These are phyloP conservation scores for Ceratobasidium sp. DNA, from an alignment of 1,284 basidiomycete species.

Conservation along the genomic window DNA sequence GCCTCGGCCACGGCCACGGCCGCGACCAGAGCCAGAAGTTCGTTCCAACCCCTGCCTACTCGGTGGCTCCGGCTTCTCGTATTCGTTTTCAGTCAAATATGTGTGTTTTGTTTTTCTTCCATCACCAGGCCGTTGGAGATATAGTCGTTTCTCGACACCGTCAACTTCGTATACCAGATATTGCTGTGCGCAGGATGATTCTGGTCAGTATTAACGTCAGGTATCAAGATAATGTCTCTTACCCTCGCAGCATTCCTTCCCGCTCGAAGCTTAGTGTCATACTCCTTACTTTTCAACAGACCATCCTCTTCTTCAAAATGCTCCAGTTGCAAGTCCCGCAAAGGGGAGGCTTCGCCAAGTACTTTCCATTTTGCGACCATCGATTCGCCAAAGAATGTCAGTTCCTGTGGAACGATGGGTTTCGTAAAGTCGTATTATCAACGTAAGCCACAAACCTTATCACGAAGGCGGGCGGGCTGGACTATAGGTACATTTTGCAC, in stretches of 20 bases:
- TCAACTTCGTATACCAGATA: background rate
- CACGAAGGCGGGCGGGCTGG: constrained; percentile 7
- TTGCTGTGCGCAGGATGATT: background rate
- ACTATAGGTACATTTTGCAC: constrained; percentile 11
- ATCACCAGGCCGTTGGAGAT: background rate
- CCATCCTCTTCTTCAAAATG: background rate
- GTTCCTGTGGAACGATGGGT: constrained; percentile 2
- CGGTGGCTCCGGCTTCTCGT: constrained; percentile 11
- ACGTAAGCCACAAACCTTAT: constrained; percentile 4
- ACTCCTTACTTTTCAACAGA: background rate
- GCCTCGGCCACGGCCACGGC: too few species aligned
- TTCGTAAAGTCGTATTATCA: background rate
- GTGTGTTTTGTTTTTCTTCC: background rate
- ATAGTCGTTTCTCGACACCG: constrained; percentile 1
- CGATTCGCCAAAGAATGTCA: constrained; percentile 25
- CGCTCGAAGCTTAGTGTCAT: constrained; percentile 20
- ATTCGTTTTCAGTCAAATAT: constrained; percentile 3
- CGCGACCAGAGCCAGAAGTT: background rate
- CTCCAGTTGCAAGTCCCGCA: background rate
- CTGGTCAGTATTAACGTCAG: background rate
- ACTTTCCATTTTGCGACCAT: constrained; percentile 32
- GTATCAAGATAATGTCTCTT: background rate
- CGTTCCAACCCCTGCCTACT: background rate
- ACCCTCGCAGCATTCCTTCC: constrained; percentile 8
- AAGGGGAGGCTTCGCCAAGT: background rate